phyloP scores from a whole-genome alignment of 768 basidiomycete genomes.

The Solioccasus polychromus region DNA sequence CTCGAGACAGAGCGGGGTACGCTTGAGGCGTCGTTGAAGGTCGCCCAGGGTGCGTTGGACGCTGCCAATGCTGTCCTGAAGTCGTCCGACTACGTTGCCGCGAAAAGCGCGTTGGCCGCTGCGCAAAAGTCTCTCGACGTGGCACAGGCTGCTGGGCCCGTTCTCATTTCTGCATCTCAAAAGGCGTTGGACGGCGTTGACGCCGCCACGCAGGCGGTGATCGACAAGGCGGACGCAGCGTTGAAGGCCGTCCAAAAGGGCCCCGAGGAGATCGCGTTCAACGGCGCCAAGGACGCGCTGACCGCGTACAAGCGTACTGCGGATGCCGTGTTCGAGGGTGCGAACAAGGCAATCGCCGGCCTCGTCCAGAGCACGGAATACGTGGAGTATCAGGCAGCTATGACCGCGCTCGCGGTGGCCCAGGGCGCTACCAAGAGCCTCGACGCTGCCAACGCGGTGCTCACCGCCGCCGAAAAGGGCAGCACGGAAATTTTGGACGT shows the following conservation, averaged over 20 bases:
- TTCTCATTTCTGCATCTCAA: background rate
- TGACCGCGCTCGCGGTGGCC: background rate
- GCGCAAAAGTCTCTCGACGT: background rate
- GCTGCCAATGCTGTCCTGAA: background rate
- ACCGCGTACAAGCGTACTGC: background rate
- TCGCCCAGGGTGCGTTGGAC: background rate
- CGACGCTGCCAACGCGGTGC: background rate
- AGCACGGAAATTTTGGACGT: background rate
- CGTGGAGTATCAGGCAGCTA: background rate
- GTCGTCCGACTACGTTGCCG: background rate
- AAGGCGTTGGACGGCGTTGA: background rate
- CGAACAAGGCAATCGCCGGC: background rate
- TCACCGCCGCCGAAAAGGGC: background rate
- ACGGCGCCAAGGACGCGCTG: slow-evolving; percentile 1
- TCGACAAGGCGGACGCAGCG: background rate
- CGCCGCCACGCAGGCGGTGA: background rate
- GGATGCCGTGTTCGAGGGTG: background rate
- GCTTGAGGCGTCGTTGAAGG: background rate
- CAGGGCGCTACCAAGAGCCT: background rate
- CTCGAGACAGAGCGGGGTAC: background rate
- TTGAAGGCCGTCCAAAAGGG: background rate
- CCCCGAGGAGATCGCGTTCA: background rate
- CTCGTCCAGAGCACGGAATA: background rate
- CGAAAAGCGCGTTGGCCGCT: background rate
- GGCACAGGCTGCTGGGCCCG: background rate